Conservation (phyloP, 805 yeast genomes). For the Candida sanyiensis region DNA sequence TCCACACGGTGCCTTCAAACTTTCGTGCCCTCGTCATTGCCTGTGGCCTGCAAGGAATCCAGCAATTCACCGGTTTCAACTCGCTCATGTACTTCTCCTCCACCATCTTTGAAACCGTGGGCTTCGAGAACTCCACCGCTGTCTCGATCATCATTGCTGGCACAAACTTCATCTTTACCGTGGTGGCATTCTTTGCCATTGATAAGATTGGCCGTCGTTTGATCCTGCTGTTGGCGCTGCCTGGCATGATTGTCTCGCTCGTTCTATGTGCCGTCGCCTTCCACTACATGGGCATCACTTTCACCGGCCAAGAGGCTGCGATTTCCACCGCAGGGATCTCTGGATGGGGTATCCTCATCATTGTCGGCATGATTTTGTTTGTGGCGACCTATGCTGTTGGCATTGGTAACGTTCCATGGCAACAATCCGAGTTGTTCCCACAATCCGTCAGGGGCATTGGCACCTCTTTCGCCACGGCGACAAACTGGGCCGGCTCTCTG, state of each 20-base stretch:
- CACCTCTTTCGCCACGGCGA: constrained; percentile 82
- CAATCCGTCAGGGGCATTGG: constrained; percentile 92
- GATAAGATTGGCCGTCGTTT: constrained; percentile 86
- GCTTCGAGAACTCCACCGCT: constrained; percentile 86
- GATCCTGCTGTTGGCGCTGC: constrained; percentile 72
- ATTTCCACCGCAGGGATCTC: constrained; percentile 36
- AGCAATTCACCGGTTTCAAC: constrained; percentile 95
- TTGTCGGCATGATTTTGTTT: constrained; percentile 76
- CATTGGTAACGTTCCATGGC: constrained; percentile 98
- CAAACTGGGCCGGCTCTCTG: constrained; percentile 93
- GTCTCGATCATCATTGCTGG: constrained; percentile 92
- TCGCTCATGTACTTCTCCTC: constrained; percentile 93
- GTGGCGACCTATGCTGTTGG: constrained; percentile 93
- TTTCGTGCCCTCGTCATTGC: constrained; percentile 85
- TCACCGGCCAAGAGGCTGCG: constrained; percentile 42
- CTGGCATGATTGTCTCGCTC: constrained; percentile 76
- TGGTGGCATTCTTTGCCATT: constrained; percentile 78
- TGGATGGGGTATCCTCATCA: constrained; percentile 85
- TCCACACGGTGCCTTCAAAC: constrained; percentile 70
- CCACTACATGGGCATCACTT: constrained; percentile 70
- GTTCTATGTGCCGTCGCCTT: constrained; percentile 84
- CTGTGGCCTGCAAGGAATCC: constrained; percentile 92
- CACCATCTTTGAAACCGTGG: constrained; percentile 86
- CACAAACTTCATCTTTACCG: constrained; percentile 85
- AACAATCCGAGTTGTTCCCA: constrained; percentile 91